Evolutionary conservation across 1,284 basidiomycete species (phyloP).

Genomic region (Cutaneotrichosporon daszewskae): DNA sequence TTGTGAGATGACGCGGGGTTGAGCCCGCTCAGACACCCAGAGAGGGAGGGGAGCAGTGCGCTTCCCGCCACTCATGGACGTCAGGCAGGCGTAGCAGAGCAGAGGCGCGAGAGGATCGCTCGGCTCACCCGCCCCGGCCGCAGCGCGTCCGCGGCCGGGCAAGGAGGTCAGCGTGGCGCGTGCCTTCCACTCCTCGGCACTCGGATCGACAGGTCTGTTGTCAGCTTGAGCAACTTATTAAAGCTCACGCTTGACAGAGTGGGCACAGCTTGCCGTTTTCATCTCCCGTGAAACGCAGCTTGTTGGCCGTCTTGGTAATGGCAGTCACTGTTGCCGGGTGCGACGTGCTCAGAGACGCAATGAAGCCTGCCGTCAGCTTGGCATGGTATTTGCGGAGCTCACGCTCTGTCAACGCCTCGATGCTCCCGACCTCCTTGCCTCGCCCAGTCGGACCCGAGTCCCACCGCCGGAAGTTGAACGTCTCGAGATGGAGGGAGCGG

Average conservation of each 20-base stretch:
- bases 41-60: conserved; percentile 26
- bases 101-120: conserved; percentile 49
- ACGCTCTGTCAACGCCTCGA: conserved; percentile 71
- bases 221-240: neutral
- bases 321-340: conserved; percentile 87
- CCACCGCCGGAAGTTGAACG: conserved; percentile 69
- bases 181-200: conserved; percentile 66
- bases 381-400: conserved; percentile 10
- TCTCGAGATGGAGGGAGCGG: conserved; percentile 41
- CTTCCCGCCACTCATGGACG: conserved; percentile 52
- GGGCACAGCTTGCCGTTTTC: conserved; percentile 52
- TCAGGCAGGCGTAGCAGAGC: conserved; percentile 70
- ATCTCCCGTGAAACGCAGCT: conserved; percentile 65
- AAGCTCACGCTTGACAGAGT: conserved; percentile 64
- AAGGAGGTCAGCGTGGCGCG: conserved; percentile 65
- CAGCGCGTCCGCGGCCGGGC: conserved; percentile 19
- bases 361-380: conserved; percentile 59
- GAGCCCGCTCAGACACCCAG: conserved; percentile 28
- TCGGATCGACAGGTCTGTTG: conserved; percentile 61
- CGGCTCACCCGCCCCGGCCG: neutral
- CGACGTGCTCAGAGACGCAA: conserved; percentile 69
- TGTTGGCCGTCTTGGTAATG: conserved; percentile 74
- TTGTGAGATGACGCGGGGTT: conserved; percentile 15
- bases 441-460: conserved; percentile 47
- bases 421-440: conserved; percentile 52